Conservation (phyloP, 164 flowering plant genomes). For the Vitis cinerea region DNA sequence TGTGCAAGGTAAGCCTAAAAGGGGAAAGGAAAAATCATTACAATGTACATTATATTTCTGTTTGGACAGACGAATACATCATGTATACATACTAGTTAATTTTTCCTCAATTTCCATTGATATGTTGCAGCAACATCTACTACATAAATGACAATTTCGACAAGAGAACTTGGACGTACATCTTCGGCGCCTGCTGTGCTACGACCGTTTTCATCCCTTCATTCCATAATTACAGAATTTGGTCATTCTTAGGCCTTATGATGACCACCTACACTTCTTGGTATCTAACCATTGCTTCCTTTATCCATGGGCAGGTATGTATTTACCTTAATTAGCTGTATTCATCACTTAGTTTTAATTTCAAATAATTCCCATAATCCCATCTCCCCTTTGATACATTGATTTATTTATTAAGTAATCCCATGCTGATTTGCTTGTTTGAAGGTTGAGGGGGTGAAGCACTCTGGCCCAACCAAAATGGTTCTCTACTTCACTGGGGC, state of each 20-base stretch:
- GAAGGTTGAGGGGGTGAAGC: conserved; percentile 72
- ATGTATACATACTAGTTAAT: too few species aligned
- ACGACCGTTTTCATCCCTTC: conserved; percentile 78
- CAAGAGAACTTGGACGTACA: conserved; percentile 82
- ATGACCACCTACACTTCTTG: conserved; percentile 79
- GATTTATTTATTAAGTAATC: background rate
- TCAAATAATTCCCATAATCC: background rate
- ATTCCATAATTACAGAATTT: conserved; percentile 72
- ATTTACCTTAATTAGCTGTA: background rate
- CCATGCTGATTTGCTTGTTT: background rate
- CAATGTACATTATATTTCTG: background rate
- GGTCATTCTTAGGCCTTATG: conserved; percentile 68
- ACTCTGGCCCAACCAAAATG: conserved; percentile 63
- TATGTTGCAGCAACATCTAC: conserved; percentile 64
- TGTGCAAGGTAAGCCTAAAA: conserved; percentile 56
- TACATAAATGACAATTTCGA: conserved; percentile 76
- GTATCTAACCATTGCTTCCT: conserved; percentile 71
- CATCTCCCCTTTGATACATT: background rate
- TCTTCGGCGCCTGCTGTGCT: conserved; percentile 79
- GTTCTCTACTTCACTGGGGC: conserved; percentile 82
- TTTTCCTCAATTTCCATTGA: background rate
- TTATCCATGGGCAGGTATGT: conserved; percentile 68
- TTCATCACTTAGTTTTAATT: background rate
- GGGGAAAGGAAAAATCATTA: background rate
- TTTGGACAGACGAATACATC: background rate